Evolutionary conservation across 2,329 filamentous ascomycete species (phyloP).

Genomic region (Hyphodiscus sp.): DNA sequence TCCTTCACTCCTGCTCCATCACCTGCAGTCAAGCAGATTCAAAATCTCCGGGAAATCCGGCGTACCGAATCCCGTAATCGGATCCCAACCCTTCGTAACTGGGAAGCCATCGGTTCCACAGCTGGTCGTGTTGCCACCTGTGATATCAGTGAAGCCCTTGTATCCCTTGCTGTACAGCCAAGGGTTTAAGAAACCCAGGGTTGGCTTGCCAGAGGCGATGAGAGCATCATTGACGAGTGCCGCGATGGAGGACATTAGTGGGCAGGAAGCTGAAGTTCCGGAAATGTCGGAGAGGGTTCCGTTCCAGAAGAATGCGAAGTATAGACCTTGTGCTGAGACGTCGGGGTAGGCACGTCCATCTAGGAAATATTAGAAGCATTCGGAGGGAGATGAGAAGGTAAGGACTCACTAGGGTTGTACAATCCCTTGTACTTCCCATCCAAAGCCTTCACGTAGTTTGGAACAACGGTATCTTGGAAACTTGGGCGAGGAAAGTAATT

Average conservation of each 20-base stretch:
- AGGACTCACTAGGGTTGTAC: constrained; percentile 32
- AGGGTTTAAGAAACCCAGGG: constrained; percentile 38
- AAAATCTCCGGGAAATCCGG: constrained; percentile 10
- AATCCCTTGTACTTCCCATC: constrained; percentile 38
- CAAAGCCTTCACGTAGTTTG: constrained; percentile 36
- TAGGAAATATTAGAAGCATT: constrained; percentile 1
- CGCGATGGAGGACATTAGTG: constrained; percentile 50
- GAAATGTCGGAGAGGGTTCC: constrained; percentile 34
- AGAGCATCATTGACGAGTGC: constrained; percentile 57
- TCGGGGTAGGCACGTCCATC: constrained; percentile 44
- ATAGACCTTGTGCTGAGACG: constrained; percentile 49
- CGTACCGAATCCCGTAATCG: constrained; percentile 33
- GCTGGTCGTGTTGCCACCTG: constrained; percentile 30
- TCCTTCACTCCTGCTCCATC: not conserved
- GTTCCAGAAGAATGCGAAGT: constrained; percentile 40
- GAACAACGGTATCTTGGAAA: constrained; percentile 40
- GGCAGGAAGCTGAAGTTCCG: constrained; percentile 48
- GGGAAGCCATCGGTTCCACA: constrained; percentile 28
- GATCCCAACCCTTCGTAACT: constrained; percentile 31
- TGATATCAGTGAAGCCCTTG: constrained; percentile 35
- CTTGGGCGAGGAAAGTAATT: constrained; percentile 39
- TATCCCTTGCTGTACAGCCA: constrained; percentile 34
- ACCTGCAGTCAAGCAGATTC: not conserved
- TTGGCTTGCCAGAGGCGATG: constrained; percentile 40
- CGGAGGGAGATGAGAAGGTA: not conserved